Percentiles rank a stretch among this genome's conserved stretches.
Conservation (phyloP, 177 flowering plant genomes). For the Vitis hybrid region DNA sequence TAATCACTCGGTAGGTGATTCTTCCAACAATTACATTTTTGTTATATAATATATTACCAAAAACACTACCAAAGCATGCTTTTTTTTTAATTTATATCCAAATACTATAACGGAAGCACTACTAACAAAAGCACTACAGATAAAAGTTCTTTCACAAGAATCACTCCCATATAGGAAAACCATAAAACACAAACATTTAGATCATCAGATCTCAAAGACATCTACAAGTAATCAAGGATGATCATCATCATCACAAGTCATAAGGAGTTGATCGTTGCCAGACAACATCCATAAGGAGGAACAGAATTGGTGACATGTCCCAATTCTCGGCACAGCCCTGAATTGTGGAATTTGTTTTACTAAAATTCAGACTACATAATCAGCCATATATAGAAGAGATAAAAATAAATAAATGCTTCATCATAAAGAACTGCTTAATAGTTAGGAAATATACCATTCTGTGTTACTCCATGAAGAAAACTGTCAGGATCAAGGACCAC, state of each 20-base stretch:
- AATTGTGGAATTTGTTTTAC: neutral
- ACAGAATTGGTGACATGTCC: neutral
- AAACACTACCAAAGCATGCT: too few species aligned
- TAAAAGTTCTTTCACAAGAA: too few species aligned
- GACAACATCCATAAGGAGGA: neutral
- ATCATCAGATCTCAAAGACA: neutral
- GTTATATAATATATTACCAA: too few species aligned
- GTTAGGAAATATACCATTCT: slow-evolving; percentile 4
- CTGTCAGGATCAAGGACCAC: neutral
- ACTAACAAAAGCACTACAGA: too few species aligned
- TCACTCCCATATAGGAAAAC: too few species aligned
- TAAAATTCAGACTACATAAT: neutral
- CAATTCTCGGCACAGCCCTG: neutral
- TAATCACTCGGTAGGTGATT: too few species aligned
- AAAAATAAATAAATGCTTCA: neutral
- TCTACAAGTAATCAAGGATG: neutral
- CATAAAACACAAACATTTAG: neutral
- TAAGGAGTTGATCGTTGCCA: neutral
- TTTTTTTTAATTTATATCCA: too few species aligned
- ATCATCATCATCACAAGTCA: too few species aligned
- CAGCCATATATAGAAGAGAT: neutral
- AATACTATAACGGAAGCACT: too few species aligned
- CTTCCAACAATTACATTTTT: too few species aligned
- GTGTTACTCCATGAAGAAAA: neutral
- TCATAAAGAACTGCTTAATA: neutral